These are phyloP conservation scores for Vinca major DNA, from an alignment of 305 asterid genomes.

Conservation along the genomic window DNA sequence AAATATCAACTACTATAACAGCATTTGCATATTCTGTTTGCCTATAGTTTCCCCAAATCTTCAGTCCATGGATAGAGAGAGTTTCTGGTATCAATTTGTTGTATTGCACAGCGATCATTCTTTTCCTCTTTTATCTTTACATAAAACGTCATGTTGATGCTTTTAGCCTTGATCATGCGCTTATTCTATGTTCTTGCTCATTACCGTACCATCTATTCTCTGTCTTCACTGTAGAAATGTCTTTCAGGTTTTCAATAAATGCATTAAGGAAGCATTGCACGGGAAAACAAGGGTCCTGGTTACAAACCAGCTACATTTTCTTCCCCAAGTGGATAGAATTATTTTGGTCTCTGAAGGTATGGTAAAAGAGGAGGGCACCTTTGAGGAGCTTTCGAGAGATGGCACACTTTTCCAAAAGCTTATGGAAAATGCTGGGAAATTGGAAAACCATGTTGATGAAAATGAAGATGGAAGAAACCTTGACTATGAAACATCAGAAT, in stretches of 20 bases:
- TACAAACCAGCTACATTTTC: constrained; percentile 85
- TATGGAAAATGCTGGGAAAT: constrained; percentile 34
- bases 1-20: not conserved
- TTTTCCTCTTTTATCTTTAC: constrained; percentile 1
- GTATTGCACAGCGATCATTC: not conserved
- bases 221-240: not conserved
- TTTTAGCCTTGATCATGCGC: not conserved
- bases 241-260: constrained; percentile 65
- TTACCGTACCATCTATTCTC: not conserved
- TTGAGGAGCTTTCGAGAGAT: constrained; percentile 25
- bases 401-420: constrained; percentile 27
- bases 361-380: constrained; percentile 40
- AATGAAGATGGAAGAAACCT: constrained; percentile 30
- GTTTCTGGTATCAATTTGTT: not conserved
- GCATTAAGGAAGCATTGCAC: constrained; percentile 64
- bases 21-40: not conserved
- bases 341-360: constrained; percentile 65
- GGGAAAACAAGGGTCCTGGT: constrained; percentile 88
- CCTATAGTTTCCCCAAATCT: not conserved
- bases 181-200: not conserved
- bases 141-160: not conserved
- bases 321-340: constrained; percentile 75
- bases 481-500: constrained; percentile 28
- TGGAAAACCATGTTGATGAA: constrained; percentile 49
- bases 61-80: not conserved